Evolutionary conservation across 164 flowering plant genomes (phyloP).

Genomic region (Cinnamomum micranthum): DNA sequence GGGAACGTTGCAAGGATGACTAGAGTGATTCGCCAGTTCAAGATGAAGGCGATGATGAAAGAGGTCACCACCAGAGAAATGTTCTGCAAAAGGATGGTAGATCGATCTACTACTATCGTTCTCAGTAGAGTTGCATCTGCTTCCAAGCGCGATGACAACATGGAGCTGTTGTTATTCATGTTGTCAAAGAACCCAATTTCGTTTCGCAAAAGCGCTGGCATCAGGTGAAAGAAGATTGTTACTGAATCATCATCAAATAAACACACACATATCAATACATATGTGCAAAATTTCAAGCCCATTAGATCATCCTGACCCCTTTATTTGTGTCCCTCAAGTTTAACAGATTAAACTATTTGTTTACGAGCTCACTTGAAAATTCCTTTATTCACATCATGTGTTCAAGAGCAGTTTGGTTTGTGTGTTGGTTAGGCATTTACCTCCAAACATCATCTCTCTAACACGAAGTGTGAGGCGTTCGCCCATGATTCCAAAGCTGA

Average conservation of each 20-base stretch:
- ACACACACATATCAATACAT: background rate
- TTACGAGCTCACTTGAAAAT: too few relatives aligned
- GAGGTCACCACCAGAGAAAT: conserved; percentile 55
- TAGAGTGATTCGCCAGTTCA: conserved; percentile 92
- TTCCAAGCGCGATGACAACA: conserved; percentile 80
- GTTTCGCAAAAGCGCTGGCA: conserved; percentile 81
- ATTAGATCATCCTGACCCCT: too few relatives aligned
- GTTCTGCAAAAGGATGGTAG: conserved; percentile 79
- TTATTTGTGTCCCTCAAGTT: too few relatives aligned
- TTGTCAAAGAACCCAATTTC: conserved; percentile 97
- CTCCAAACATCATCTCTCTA: conserved; percentile 80
- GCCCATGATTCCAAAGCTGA: conserved; percentile 85
- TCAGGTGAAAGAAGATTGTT: conserved; percentile 1
- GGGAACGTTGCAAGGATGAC: conserved; percentile 86
- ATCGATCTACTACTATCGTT: conserved; percentile 77
- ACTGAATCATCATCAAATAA: background rate
- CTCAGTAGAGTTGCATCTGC: conserved; percentile 74
- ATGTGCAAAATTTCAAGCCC: background rate
- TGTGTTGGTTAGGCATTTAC: conserved; percentile 26
- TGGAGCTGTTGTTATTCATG: conserved; percentile 57
- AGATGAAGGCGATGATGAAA: conserved; percentile 72
- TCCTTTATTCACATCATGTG: background rate
- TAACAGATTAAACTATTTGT: too few relatives aligned
- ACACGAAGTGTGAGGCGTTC: conserved; percentile 90
- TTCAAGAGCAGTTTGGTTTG: background rate